Percentiles rank a stretch among this genome's conserved stretches.
phyloP scores from a whole-genome alignment of 2,329 filamentous ascomycete species.

The Pseudocercospora fuligena region DNA sequence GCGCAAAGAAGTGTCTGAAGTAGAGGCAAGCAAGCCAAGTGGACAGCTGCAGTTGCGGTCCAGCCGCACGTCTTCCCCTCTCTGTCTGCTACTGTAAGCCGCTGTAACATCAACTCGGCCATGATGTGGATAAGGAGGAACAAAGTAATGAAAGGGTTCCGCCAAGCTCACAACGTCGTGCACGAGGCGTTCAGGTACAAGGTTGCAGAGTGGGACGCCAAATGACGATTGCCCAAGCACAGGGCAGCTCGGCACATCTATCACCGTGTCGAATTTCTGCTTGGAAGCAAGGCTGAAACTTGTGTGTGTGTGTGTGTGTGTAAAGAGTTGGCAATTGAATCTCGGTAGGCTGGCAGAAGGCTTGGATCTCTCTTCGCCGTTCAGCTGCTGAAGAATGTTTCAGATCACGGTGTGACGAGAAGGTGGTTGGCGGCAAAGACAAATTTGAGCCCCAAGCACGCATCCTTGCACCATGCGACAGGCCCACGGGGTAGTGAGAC shows the following conservation, averaged over 20 bases:
- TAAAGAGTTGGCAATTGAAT: not conserved
- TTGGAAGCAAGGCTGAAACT: constrained; percentile 2
- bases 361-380: not conserved
- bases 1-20: not conserved
- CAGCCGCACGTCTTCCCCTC: too few species aligned
- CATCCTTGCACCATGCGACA: not conserved
- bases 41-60: not conserved
- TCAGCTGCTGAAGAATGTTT: not conserved
- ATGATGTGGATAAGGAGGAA: not conserved
- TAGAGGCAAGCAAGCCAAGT: not conserved
- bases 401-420: not conserved
- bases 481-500: not conserved
- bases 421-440: not conserved
- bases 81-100: not conserved
- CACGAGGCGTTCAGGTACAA: constrained; percentile 6
- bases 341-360: not conserved
- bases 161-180: not conserved
- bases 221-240: constrained; percentile 1
- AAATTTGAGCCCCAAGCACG: not conserved
- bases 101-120: not conserved
- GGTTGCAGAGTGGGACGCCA: not conserved
- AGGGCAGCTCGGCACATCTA: not conserved
- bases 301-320: not conserved
- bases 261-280: not conserved
- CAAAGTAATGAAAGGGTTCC: not conserved